Base-by-base conservation (phyloP, 441 rosid genomes). In the Lepidium campestre region DNA sequence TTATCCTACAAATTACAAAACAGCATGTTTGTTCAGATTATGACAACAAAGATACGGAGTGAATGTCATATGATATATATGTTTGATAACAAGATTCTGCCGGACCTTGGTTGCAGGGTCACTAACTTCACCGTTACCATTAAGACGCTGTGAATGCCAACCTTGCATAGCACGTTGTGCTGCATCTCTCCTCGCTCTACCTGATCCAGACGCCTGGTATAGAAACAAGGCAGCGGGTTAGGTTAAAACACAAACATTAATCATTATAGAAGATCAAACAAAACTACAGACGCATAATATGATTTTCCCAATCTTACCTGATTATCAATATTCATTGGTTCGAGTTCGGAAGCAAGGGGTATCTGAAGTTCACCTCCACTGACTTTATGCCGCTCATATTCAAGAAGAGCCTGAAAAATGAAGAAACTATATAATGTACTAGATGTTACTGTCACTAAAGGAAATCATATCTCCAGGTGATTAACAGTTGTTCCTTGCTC, bases 161-260 rank as follows among this genome's bases (percentile, higher is more conserved):
- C 90, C 90, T 78, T 80, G 86, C 90, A 83, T 87, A 25, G 93
- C 90, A 74, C 90, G 93, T 23, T 87, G 77, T 20, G 90, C 88
- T 65, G 93, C 76, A 75, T 85, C 90, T 70, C 90, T 85, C 70
- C 84, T 80, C 8, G 86, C 83, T 68, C 93, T 82, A 59, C 88
- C 86, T 13, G 88, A 83, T 53, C 86, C 85, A 31, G 85, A 70
- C 52, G 82, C 83, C 88, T 85, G 72, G 62, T 77, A 62, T 11
- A 73, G 8, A 56, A 61, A 48, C 62, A 73, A 54, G 63, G 37
- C 35, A 62, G 54, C 56, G 64, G 62, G 27, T 67, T 48, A 39
- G 48, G 62, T 57, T 15, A 4, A 50, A 50, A 29, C 53, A 67
- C 57, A 23, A 65, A 37, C 41, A 32, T 62, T 29, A 32, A 44